These are phyloP conservation scores for Hypoxylon sp. DNA, from an alignment of 2,329 filamentous ascomycete species.

Conservation along the genomic window DNA sequence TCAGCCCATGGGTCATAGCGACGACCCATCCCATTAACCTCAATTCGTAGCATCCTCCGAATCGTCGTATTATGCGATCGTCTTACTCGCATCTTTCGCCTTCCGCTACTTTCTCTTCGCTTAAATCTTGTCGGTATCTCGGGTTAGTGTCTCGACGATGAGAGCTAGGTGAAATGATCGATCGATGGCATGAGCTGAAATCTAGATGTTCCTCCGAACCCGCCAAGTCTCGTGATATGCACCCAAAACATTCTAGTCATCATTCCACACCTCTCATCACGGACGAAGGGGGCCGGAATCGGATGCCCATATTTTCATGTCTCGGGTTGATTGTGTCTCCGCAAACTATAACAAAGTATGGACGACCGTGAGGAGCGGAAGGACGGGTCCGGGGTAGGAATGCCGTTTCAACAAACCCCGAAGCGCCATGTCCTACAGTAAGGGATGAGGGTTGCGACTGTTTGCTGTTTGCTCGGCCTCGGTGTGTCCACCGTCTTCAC, in stretches of 20 bases:
- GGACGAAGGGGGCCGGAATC: slow-evolving; percentile 1
- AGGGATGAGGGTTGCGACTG: slow-evolving; percentile 20
- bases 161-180: slow-evolving; percentile 13
- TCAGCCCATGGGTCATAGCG: not conserved
- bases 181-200: slow-evolving; percentile 13
- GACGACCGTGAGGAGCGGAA: slow-evolving; percentile 15
- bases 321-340: slow-evolving; percentile 1
- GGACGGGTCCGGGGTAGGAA: slow-evolving; percentile 15
- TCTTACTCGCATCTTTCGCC: slow-evolving; percentile 10
- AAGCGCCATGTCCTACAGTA: slow-evolving; percentile 12
- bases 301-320: slow-evolving; percentile 7
- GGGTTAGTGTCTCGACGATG: slow-evolving; percentile 2
- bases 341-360: slow-evolving; percentile 6
- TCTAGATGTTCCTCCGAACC: slow-evolving; percentile 15
- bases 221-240: slow-evolving; percentile 13
- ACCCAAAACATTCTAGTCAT: not conserved
- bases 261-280: not conserved
- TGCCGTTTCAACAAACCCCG: slow-evolving; percentile 4
- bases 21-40: slow-evolving; percentile 10
- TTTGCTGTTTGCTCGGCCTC: slow-evolving; percentile 7
- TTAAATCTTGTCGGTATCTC: slow-evolving; percentile 10
- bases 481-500: slow-evolving; percentile 12
- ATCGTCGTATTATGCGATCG: not conserved
- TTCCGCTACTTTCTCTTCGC: slow-evolving; percentile 11
- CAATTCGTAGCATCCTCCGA: not conserved